Base-by-base conservation (phyloP, 805 yeast genomes). In the Cyberlindnera misumaiensis region DNA sequence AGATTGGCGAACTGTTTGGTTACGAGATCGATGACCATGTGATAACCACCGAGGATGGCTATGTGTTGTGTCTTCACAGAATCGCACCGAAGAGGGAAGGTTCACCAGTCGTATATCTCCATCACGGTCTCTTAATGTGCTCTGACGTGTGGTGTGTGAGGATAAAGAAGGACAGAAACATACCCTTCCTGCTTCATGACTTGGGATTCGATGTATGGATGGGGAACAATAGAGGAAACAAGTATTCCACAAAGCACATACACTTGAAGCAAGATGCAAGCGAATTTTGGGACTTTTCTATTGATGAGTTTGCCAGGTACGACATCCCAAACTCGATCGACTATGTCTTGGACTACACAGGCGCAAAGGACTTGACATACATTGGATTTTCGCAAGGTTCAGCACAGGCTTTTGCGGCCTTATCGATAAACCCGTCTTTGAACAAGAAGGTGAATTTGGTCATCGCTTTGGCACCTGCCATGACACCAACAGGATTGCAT, bases 361-460 rank as follows among this genome's bases (percentile, higher is more conserved):
- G 56, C 54, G 44, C 55, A 51, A 87, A 77, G 71, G 51, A 63
- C 14, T 60, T 89, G 30, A 73, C 79, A 1, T 89, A 88, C 53
- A 73, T 90, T 48, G 97, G 97, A 1, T 90, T 90, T 53, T 79
- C 89, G 32, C 97, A 89, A 60, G 97, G 97, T 14, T 80, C 95
- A 0, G 95, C 97, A 1, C 96, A 90, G 58, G 87, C 89, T 28
- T 80, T 89, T 56, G 96, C 96, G 0, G 73, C 95, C 11, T 65
- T 87, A n/a, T 75, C 94, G 0, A 54, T 81, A 9, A 77, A 79
- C 53, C 77, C 82, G 4, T 65, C 67, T 3, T 65, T 89, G 43
- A 87, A 85, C 59, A 49, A 62, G 10, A 67, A 72, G 46, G 65
- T 77, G 30, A 63, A 67, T 10, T 59, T 59, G 32, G 80, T 89